Conservation (phyloP, 2,329 filamentous ascomycete species). For the Eurotiales sp. region DNA sequence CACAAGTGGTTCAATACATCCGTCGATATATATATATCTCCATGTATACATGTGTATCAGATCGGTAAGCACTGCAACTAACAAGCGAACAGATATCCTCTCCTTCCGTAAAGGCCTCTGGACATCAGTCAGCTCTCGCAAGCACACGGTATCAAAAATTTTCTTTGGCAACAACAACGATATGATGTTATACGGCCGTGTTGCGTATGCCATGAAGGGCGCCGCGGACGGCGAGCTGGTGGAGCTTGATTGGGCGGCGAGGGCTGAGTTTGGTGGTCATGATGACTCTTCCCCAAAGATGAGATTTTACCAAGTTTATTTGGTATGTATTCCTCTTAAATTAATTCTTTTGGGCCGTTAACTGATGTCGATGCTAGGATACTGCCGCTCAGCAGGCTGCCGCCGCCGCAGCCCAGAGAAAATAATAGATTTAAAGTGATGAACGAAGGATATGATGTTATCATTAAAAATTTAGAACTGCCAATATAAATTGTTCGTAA, state of each 20-base stretch:
- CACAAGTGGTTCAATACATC: too few relatives aligned
- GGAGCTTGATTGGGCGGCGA: slow-evolving; percentile 35
- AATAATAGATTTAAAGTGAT: background rate
- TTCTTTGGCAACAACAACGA: slow-evolving; percentile 32
- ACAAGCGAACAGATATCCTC: slow-evolving; percentile 27
- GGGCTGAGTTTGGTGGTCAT: slow-evolving; percentile 31
- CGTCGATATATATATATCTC: too few relatives aligned
- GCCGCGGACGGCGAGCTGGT: slow-evolving; percentile 30
- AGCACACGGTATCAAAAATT: slow-evolving; percentile 27
- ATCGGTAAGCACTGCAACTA: background rate
- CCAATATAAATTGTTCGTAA: too few relatives aligned
- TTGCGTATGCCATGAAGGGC: slow-evolving; percentile 30
- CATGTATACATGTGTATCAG: too few relatives aligned
- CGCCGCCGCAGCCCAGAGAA: background rate
- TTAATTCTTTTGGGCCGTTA: background rate
- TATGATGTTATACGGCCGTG: slow-evolving; percentile 37
- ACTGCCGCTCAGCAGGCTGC: slow-evolving; percentile 15
- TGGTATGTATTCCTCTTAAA: slow-evolving; percentile 25
- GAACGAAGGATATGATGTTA: background rate
- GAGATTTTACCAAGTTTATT: slow-evolving; percentile 39
- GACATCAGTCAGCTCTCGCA: slow-evolving; percentile 33
- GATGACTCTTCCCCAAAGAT: slow-evolving; percentile 27
- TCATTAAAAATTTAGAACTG: background rate
- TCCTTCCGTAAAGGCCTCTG: slow-evolving; percentile 33
- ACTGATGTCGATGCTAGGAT: slow-evolving; percentile 8